phyloP scores from a whole-genome alignment of 768 basidiomycete genomes.

The Mycena venus region DNA sequence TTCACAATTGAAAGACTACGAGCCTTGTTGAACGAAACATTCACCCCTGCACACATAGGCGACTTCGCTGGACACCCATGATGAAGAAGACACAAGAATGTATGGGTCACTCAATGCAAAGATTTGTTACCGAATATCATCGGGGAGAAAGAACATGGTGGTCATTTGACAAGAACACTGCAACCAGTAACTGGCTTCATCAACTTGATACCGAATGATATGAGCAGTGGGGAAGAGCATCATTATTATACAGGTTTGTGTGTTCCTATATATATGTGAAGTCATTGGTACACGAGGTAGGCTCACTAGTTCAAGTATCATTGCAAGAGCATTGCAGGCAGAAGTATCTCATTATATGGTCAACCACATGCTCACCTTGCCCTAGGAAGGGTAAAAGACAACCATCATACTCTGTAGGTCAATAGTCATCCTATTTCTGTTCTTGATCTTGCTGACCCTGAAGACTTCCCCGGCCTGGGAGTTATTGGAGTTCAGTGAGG shows the following conservation, averaged over 20 bases:
- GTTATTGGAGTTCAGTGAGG: constrained; percentile 26
- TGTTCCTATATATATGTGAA: no score
- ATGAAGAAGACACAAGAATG: constrained; percentile 10
- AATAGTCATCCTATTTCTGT: constrained; percentile 29
- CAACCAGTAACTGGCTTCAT: no score
- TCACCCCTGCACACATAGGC: constrained; percentile 27
- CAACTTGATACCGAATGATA: no score
- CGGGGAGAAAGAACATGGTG: no score
- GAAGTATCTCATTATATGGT: constrained; percentile 9
- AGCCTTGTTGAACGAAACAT: constrained; percentile 28
- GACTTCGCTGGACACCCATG: constrained; percentile 29
- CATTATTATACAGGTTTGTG: no score
- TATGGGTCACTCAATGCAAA: constrained; percentile 32
- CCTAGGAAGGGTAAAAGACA: constrained; percentile 19
- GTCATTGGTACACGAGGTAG: no score
- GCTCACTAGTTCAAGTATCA: no score
- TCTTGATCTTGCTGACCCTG: constrained; percentile 29
- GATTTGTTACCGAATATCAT: no score
- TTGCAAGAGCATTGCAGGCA: no score
- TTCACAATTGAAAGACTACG: constrained; percentile 23
- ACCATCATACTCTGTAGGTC: constrained; percentile 26
- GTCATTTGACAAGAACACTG: no score
- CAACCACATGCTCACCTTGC: constrained; percentile 26
- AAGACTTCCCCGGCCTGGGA: constrained; percentile 31
- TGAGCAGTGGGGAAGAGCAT: no score